Conservation (phyloP, 441 rosid genomes). For the Croton laevigatus region DNA sequence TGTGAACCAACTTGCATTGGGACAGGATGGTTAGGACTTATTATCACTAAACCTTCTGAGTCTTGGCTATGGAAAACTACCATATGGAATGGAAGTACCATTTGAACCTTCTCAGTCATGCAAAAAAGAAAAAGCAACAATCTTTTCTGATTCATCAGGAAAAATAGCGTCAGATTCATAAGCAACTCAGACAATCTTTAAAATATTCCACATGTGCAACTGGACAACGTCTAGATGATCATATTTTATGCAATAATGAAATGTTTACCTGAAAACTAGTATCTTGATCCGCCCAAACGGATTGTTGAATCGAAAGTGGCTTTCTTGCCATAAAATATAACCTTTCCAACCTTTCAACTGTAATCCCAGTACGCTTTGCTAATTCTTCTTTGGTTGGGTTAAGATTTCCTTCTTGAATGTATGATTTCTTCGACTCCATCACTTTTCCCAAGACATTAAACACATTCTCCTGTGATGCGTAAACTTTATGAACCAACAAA, state of each 20-base stretch:
- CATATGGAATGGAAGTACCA: too few relatives aligned
- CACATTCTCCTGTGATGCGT: constrained; percentile 55
- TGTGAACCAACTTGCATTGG: too few relatives aligned
- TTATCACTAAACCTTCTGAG: too few relatives aligned
- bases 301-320: constrained; percentile 66
- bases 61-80: too few relatives aligned
- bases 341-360: constrained; percentile 56
- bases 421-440: constrained; percentile 62
- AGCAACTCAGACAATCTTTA: neutral
- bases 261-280: constrained; percentile 67
- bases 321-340: constrained; percentile 48
- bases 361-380: constrained; percentile 65
- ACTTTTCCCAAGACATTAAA: constrained; percentile 58
- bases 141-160: too few relatives aligned
- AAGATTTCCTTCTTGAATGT: constrained; percentile 53
- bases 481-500: neutral
- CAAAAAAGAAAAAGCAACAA: too few relatives aligned
- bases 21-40: too few relatives aligned
- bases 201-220: neutral
- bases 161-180: too few relatives aligned
- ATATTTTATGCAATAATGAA: neutral
- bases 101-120: too few relatives aligned
- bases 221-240: neutral
- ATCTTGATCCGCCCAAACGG: constrained; percentile 78
- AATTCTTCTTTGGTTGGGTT: constrained; percentile 59